A percentile compares a stretch with the other conserved stretches of the same genome.
Evolutionary conservation across 805 yeast species (phyloP).

Genomic region (Zygotorulaspora danielsina): DNA sequence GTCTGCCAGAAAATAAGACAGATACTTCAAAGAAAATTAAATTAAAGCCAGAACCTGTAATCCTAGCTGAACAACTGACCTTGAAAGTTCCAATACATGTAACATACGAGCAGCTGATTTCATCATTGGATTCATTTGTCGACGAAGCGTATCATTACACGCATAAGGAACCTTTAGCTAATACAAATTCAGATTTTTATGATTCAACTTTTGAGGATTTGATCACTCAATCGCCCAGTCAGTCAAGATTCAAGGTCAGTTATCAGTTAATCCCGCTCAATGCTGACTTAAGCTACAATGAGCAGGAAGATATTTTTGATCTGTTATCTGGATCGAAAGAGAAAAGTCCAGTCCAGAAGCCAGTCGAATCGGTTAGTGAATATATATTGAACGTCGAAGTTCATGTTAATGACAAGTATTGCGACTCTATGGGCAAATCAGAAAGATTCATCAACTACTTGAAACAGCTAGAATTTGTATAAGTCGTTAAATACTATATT

Average conservation of each 20-base stretch:
- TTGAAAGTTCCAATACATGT: conserved; percentile 32
- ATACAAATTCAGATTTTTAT: conserved; percentile 42
- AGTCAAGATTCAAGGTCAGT: conserved; percentile 27
- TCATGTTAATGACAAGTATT: conserved; percentile 19
- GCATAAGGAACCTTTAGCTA: conserved; percentile 22
- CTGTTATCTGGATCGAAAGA: conserved; percentile 17
- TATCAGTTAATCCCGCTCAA: conserved; percentile 21
- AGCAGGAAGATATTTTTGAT: conserved; percentile 28
- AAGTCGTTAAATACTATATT: not conserved
- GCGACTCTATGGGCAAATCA: conserved; percentile 27
- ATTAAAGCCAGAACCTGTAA: conserved; percentile 32
- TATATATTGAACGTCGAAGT: conserved; percentile 24
- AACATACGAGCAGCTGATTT: conserved; percentile 37
- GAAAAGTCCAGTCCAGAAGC: not conserved
- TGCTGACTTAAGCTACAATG: conserved; percentile 3
- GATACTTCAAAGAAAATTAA: conserved; percentile 18
- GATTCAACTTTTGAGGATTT: conserved; percentile 61
- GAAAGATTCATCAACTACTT: conserved; percentile 24
- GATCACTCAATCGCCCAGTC: conserved; percentile 40
- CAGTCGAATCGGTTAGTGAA: conserved; percentile 2
- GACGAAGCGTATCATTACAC: conserved; percentile 40
- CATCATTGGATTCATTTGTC: conserved; percentile 47
- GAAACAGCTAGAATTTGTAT: conserved; percentile 17
- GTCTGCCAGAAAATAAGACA: conserved; percentile 13
- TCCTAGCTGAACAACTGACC: conserved; percentile 28